A percentile compares a stretch with the other conserved stretches of the same genome.
Evolutionary conservation across 2,329 filamentous ascomycete genomes (phyloP).

Genomic region (Colletotrichum godetiae): DNA sequence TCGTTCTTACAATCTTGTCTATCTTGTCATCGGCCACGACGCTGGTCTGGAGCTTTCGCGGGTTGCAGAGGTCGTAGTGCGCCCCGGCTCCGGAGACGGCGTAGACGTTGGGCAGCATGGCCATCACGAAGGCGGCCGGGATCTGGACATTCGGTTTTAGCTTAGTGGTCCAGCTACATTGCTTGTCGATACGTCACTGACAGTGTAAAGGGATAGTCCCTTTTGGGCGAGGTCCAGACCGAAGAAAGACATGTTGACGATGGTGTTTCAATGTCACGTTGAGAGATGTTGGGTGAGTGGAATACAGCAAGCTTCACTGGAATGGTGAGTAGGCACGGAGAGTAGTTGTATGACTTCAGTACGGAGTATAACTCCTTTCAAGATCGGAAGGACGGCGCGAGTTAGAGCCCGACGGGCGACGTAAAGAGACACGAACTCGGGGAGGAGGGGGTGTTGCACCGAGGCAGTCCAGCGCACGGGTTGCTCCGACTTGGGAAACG

Average conservation of each 20-base stretch:
- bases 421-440: neutral
- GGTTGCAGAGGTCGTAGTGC: constrained; percentile 52
- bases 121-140: constrained; percentile 51
- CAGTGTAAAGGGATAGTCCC: constrained; percentile 47
- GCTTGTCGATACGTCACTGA: constrained; percentile 32
- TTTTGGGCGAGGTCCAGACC: constrained; percentile 50
- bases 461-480: neutral
- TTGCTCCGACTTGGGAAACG: neutral
- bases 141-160: constrained; percentile 44
- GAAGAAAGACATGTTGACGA: constrained; percentile 38
- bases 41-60: constrained; percentile 47
- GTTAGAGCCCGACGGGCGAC: neutral
- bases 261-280: neutral
- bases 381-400: neutral
- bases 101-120: constrained; percentile 50
- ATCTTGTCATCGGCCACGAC: constrained; percentile 46
- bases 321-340: neutral
- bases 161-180: neutral
- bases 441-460: neutral
- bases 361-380: neutral
- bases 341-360: neutral
- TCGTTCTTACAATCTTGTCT: constrained; percentile 41
- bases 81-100: constrained; percentile 43
- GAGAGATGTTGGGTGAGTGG: neutral
- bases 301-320: neutral